A percentile compares a stretch with the other conserved stretches of the same genome.
Evolutionary conservation across 495 filamentous ascomycete genomes (phyloP).

Genomic region (Lepraria neglecta): DNA sequence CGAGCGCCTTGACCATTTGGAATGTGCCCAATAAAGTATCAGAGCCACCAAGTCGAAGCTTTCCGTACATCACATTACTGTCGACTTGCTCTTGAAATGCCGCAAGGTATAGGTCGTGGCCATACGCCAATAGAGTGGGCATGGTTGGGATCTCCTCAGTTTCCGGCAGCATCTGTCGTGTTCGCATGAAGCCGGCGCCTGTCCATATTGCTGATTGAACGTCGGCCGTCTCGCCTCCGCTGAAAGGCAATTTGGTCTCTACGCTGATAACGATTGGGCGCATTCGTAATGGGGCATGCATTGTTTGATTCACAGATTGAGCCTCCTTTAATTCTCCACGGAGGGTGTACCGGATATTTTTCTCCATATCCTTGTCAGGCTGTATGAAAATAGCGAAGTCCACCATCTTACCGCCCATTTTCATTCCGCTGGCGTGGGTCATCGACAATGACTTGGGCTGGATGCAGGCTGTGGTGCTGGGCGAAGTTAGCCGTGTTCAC

Average conservation of each 20-base stretch:
- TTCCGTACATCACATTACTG: not conserved
- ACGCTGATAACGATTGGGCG: not conserved
- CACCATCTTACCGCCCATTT: not conserved
- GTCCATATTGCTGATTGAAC: not conserved
- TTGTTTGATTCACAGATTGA: not conserved
- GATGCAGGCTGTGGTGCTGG: not conserved
- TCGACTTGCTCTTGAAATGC: not conserved
- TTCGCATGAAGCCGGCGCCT: not conserved
- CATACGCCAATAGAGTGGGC: conserved; percentile 1
- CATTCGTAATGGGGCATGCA: not conserved
- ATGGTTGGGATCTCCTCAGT: not conserved
- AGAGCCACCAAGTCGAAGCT: not conserved
- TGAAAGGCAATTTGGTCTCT: conserved; percentile 9
- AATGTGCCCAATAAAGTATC: not conserved
- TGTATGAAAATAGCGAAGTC: not conserved
- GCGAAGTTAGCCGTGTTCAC: not conserved
- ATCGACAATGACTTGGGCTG: not conserved
- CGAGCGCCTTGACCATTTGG: not conserved
- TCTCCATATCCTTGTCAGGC: not conserved
- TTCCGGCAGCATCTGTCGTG: conserved; percentile 2
- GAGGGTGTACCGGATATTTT: not conserved
- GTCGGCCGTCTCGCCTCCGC: not conserved
- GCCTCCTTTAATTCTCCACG: not conserved
- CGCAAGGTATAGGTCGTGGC: conserved; percentile 9
- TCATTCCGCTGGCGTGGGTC: not conserved